Conservation (phyloP, 345 rosid species). For the Brassica juncea region DNA sequence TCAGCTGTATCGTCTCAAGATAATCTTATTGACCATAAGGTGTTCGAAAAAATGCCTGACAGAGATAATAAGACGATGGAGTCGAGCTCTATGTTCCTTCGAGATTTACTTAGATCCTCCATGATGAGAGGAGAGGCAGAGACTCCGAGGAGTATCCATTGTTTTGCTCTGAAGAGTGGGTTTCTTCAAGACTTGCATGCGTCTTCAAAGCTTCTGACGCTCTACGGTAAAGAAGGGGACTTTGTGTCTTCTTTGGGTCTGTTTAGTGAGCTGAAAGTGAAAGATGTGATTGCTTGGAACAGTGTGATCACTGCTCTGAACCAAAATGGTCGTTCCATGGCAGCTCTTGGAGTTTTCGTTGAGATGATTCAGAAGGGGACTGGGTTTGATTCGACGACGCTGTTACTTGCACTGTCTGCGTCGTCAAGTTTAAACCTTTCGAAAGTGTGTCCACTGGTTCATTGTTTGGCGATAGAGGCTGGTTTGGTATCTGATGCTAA, state of each 20-base stretch:
- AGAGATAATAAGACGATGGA: constrained; percentile 29
- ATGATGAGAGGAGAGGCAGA: constrained; percentile 23
- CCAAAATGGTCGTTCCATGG: constrained; percentile 42
- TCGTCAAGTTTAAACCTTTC: constrained; percentile 28
- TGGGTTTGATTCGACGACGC: constrained; percentile 59
- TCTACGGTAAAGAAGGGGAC: constrained; percentile 49
- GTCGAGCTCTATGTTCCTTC: constrained; percentile 29
- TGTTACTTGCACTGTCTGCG: constrained; percentile 40
- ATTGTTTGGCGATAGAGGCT: constrained; percentile 48
- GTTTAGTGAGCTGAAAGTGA: constrained; percentile 46
- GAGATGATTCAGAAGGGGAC: constrained; percentile 45
- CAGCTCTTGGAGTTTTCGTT: constrained; percentile 43
- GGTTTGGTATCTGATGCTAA: constrained; percentile 49
- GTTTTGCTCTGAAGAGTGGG: constrained; percentile 62
- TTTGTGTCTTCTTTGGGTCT: constrained; percentile 40
- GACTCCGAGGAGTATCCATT: constrained; percentile 43
- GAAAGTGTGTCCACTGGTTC: constrained; percentile 42
- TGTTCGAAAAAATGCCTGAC: constrained; percentile 51
- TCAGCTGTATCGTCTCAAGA: constrained; percentile 15
- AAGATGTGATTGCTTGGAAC: constrained; percentile 61
- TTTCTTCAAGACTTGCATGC: constrained; percentile 47
- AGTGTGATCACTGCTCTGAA: constrained; percentile 58
- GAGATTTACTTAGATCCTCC: constrained; percentile 42
- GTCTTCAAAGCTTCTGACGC: constrained; percentile 51
- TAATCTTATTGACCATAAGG: constrained; percentile 21